These are phyloP conservation scores for Asclepias syriaca DNA, from an alignment of 257 asterid genomes.

Conservation along the genomic window DNA sequence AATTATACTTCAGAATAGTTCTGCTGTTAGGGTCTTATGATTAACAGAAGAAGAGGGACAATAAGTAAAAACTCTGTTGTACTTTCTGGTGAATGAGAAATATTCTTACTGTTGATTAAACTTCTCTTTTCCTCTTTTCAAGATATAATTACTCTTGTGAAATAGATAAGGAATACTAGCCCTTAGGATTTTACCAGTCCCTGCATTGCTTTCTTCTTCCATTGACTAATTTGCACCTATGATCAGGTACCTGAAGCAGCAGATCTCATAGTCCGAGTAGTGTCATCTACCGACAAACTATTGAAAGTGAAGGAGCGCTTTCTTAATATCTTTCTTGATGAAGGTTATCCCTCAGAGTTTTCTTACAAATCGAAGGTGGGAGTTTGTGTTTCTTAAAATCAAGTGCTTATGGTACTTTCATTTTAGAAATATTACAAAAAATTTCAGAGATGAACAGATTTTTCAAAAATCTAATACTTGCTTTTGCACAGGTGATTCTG, in stretches of 20 bases:
- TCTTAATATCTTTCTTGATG: constrained; percentile 48
- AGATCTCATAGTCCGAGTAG: constrained; percentile 66
- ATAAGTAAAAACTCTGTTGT: neutral
- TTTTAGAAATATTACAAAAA: too few relatives aligned
- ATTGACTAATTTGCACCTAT: constrained; percentile 12
- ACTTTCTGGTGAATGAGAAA: neutral
- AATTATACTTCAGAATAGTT: neutral
- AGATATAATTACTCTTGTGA: neutral
- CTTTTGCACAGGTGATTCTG: constrained; percentile 49
- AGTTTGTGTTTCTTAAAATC: constrained; percentile 10
- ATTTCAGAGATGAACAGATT: neutral
- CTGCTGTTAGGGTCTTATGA: neutral
- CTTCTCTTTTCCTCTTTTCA: neutral
- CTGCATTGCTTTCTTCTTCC: neutral
- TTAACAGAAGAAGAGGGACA: neutral
- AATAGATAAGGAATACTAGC: neutral
- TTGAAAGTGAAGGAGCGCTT: constrained; percentile 60
- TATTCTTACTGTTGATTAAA: neutral
- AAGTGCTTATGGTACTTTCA: neutral
- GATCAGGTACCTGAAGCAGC: constrained; percentile 57
- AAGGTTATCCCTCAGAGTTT: constrained; percentile 57
- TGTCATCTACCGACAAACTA: constrained; percentile 40
- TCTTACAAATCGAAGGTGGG: constrained; percentile 69
- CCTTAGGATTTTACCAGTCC: neutral
- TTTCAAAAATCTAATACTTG: constrained; percentile 16